Evolutionary conservation across 768 basidiomycete genomes (phyloP).

Genomic region (Pulveroboletus sp.): DNA sequence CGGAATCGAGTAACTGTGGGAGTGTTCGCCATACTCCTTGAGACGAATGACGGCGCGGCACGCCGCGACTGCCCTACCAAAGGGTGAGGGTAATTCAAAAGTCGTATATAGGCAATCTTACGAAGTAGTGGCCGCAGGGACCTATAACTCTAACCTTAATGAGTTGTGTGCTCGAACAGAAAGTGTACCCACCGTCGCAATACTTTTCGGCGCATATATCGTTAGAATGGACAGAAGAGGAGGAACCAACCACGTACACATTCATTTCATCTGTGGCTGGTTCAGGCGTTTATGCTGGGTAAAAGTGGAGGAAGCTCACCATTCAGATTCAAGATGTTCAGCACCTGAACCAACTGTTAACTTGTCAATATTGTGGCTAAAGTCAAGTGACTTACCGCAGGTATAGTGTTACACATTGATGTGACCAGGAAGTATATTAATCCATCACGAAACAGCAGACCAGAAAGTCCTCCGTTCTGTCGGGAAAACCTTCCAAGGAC

Average conservation of each 20-base stretch:
- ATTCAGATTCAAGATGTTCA: conserved; percentile 24
- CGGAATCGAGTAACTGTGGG: conserved; percentile 13
- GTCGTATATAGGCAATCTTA: conserved; percentile 24
- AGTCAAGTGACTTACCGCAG: conserved; percentile 45
- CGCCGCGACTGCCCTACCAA: conserved; percentile 38
- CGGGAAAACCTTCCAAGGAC: conserved; percentile 43
- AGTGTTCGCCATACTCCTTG: conserved; percentile 44
- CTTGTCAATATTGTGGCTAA: not conserved
- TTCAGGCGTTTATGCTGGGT: not conserved
- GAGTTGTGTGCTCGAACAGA: not conserved
- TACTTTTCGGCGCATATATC: conserved; percentile 5
- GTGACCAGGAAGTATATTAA: conserved; percentile 65
- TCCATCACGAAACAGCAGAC: conserved; percentile 68
- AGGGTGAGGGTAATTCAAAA: conserved; percentile 3
- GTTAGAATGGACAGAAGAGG: conserved; percentile 1
- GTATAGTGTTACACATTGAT: conserved; percentile 61
- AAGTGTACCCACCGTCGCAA: conserved; percentile 19
- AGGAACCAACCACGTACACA: conserved; percentile 12
- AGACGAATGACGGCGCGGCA: conserved; percentile 65
- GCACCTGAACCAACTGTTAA: conserved; percentile 13
- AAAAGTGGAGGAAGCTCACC: conserved; percentile 11
- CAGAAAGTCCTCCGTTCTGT: conserved; percentile 57
- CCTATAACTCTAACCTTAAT: conserved; percentile 27
- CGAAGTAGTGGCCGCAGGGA: conserved; percentile 66
- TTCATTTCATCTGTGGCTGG: conserved; percentile 22